Percentiles rank a stretch among this genome's conserved stretches.
phyloP scores from a whole-genome alignment of 2,329 filamentous ascomycete species.

The Pseudopithomyces chartarum region DNA sequence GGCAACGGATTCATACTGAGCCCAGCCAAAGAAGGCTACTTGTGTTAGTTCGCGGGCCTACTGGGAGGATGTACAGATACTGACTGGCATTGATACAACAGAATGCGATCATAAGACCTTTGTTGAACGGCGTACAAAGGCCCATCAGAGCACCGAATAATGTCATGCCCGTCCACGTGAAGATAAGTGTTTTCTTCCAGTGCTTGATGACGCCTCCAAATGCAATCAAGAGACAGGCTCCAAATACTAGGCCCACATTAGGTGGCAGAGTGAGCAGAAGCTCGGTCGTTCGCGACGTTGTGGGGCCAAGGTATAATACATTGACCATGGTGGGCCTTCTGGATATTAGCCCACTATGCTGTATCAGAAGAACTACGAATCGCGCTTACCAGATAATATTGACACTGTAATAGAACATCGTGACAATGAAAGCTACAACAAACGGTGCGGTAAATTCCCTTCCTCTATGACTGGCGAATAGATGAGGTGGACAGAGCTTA shows the following conservation, averaged over 20 bases:
- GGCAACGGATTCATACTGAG: slow-evolving; percentile 36
- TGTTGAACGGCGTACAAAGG: slow-evolving; percentile 51
- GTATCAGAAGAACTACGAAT: neutral
- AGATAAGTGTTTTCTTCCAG: slow-evolving; percentile 56
- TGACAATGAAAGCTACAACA: slow-evolving; percentile 53
- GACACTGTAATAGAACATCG: slow-evolving; percentile 59
- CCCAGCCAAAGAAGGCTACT: slow-evolving; percentile 34
- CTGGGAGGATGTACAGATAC: neutral
- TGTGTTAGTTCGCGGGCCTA: neutral
- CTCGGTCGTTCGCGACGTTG: slow-evolving; percentile 34
- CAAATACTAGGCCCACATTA: slow-evolving; percentile 52
- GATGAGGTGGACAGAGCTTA: slow-evolving; percentile 45
- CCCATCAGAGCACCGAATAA: slow-evolving; percentile 54
- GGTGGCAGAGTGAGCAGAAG: slow-evolving; percentile 52
- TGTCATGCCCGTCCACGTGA: slow-evolving; percentile 53
- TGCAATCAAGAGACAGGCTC: slow-evolving; percentile 48
- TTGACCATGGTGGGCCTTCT: slow-evolving; percentile 52
- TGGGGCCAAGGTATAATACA: slow-evolving; percentile 49
- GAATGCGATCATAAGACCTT: slow-evolving; percentile 55
- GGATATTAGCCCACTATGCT: neutral
- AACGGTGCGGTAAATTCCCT: slow-evolving; percentile 56
- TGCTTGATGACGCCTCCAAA: slow-evolving; percentile 51
- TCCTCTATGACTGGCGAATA: slow-evolving; percentile 54
- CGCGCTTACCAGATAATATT: slow-evolving; percentile 50
- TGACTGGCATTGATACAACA: slow-evolving; percentile 48